Evolutionary conservation across 441 rosid species (phyloP).

Genomic region (Brassica hybrid): DNA sequence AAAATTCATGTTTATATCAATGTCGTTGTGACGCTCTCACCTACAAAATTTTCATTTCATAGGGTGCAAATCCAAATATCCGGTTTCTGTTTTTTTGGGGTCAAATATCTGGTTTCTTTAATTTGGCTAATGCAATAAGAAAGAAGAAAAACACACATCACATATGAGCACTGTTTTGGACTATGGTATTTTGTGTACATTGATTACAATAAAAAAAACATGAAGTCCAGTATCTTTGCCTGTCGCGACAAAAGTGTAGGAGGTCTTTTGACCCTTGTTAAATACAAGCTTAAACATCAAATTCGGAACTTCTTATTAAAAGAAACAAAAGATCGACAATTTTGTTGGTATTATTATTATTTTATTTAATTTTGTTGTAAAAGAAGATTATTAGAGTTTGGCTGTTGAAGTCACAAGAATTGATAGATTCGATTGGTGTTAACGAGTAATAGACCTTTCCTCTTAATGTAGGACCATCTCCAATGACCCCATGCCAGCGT

Average conservation of each 20-base stretch:
- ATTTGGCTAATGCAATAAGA: background rate
- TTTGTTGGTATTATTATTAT: conserved; percentile 12
- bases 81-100: background rate
- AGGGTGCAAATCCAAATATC: background rate
- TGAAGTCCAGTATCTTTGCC: background rate
- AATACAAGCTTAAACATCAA: background rate
- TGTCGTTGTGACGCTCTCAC: background rate
- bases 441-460: conserved; percentile 26
- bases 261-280: conserved; percentile 20
- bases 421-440: conserved; percentile 32
- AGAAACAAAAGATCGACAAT: background rate
- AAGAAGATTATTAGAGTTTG: conserved; percentile 36
- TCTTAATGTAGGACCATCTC: conserved; percentile 37
- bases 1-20: too few species aligned
- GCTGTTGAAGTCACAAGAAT: conserved; percentile 37
- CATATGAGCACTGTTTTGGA: conserved; percentile 11
- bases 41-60: background rate
- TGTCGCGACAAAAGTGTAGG: conserved; percentile 16
- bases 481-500: conserved; percentile 39
- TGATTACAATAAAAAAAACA: background rate
- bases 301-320: background rate
- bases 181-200: conserved; percentile 1
- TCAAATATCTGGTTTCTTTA: background rate
- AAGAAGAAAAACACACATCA: background rate
- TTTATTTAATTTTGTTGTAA: background rate